Conservation (phyloP, 129 eudicot species). For the Chrysanthemum seticuspe region DNA sequence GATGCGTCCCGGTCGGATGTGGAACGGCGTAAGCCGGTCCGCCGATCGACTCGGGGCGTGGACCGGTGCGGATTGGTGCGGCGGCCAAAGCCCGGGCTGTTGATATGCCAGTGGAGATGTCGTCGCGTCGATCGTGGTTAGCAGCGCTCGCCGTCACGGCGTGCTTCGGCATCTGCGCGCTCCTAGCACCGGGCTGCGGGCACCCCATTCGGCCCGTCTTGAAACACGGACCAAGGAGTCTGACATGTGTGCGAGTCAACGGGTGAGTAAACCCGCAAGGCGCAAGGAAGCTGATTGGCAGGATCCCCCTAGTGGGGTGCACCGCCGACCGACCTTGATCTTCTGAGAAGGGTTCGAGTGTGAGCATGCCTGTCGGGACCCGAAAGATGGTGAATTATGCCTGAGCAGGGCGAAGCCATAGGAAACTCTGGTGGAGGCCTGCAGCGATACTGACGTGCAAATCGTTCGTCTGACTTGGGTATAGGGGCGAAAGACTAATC, state of each 20-base stretch:
- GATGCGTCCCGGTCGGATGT: conserved; percentile 12
- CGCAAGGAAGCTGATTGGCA: conserved; percentile 32
- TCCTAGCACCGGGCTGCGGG: conserved; percentile 30
- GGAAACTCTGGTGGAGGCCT: too few species aligned
- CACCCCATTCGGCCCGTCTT: conserved; percentile 32
- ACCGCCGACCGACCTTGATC: conserved; percentile 7
- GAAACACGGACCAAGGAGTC: conserved; percentile 35
- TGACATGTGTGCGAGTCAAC: conserved; percentile 35
- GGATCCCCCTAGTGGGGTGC: conserved; percentile 9
- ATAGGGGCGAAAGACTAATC: too few species aligned
- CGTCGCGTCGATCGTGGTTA: conserved; percentile 15
- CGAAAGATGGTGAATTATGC: too few species aligned
- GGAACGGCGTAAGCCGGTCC: conserved; percentile 10
- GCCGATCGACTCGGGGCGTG: conserved; percentile 10
- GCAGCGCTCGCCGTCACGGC: conserved; percentile 26
- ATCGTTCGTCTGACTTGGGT: too few species aligned
- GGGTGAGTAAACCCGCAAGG: conserved; percentile 36
- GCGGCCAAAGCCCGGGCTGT: conserved; percentile 11
- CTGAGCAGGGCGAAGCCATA: too few species aligned
- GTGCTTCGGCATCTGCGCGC: conserved; percentile 28
- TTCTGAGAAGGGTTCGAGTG: background rate
- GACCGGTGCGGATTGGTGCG: conserved; percentile 8
- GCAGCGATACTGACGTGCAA: too few species aligned
- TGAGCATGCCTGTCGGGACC: background rate
- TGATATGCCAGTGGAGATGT: conserved; percentile 11